Percentiles rank a stretch among this genome's conserved stretches.
These are phyloP conservation scores for Hippophae rhamnoides DNA, from an alignment of 306 rosid species.

Conservation along the genomic window DNA sequence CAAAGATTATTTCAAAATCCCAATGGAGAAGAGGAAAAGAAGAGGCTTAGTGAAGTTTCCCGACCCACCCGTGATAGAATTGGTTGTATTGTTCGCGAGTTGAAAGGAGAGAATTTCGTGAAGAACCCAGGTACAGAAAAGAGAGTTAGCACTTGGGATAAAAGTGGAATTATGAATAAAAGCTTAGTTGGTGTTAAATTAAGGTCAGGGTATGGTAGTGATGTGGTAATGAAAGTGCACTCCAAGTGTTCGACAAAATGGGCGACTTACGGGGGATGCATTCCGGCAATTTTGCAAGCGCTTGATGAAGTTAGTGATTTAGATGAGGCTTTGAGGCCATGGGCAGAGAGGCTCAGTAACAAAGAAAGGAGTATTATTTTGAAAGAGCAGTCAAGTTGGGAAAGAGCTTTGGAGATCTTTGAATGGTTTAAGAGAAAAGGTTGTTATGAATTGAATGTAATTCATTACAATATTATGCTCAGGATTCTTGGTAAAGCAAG, in stretches of 20 bases:
- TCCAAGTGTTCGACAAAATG: conserved; percentile 62
- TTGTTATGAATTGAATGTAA: conserved; percentile 57
- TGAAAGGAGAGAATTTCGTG: conserved; percentile 23
- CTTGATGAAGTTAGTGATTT: conserved; percentile 44
- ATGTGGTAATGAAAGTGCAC: conserved; percentile 33
- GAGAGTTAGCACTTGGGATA: conserved; percentile 1
- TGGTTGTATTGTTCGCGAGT: conserved; percentile 13
- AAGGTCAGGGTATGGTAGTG: neutral
- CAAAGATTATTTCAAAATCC: conserved; percentile 23
- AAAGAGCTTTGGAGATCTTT: conserved; percentile 54
- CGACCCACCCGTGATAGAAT: conserved; percentile 7
- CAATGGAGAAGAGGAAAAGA: conserved; percentile 16
- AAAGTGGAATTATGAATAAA: conserved; percentile 13
- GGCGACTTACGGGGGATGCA: conserved; percentile 41
- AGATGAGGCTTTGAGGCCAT: conserved; percentile 54
- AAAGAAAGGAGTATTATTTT: conserved; percentile 66
- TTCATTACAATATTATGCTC: conserved; percentile 69
- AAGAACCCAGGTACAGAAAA: conserved; percentile 21
- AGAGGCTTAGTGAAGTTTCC: conserved; percentile 17
- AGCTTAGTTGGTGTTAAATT: conserved; percentile 14
- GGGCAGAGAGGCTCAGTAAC: conserved; percentile 40
- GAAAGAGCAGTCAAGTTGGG: conserved; percentile 59
- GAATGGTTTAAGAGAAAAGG: conserved; percentile 64
- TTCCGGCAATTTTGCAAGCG: conserved; percentile 50
- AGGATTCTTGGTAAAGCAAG: conserved; percentile 50